Evolutionary conservation across 768 basidiomycete species (phyloP).

Genomic region (Xerocomellus chrysenteron): DNA sequence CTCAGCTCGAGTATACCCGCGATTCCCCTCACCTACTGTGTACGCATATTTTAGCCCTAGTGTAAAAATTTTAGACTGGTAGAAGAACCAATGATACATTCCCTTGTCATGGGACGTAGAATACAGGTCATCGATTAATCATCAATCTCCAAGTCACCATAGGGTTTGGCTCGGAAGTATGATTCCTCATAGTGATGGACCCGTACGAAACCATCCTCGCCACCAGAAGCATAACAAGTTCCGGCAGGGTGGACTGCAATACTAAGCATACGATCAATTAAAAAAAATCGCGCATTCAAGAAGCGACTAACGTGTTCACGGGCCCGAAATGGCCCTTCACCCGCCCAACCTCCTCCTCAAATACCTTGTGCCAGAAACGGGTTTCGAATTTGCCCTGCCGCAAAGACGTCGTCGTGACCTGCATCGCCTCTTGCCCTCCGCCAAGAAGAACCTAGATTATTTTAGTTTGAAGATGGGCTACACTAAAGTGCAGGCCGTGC

Average conservation of each 20-base stretch:
- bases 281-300: background rate
- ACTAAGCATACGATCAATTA: constrained; percentile 41
- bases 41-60: background rate
- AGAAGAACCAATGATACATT: constrained; percentile 4
- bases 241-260: constrained; percentile 92
- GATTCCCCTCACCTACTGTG: background rate
- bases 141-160: constrained; percentile 81
- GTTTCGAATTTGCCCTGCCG: constrained; percentile 98
- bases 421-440: constrained; percentile 98
- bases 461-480: background rate
- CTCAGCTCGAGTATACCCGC: background rate
- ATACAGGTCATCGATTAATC: constrained; percentile 38
- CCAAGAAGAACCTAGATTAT: constrained; percentile 74
- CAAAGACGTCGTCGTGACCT: constrained; percentile 89
- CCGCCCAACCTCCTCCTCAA: constrained; percentile 95
- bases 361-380: constrained; percentile 95
- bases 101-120: constrained; percentile 4
- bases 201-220: constrained; percentile 94
- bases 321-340: constrained; percentile 98
- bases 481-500: constrained; percentile 15
- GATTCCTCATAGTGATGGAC: constrained; percentile 94
- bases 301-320: constrained; percentile 80
- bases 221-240: constrained; percentile 87
- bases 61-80: background rate
- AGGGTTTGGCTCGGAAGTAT: constrained; percentile 89